Percentiles rank a stretch among this genome's conserved stretches.
These are phyloP conservation scores for Phaeosphaeria sp. DNA, from an alignment of 2,329 filamentous ascomycete species.

Conservation along the genomic window DNA sequence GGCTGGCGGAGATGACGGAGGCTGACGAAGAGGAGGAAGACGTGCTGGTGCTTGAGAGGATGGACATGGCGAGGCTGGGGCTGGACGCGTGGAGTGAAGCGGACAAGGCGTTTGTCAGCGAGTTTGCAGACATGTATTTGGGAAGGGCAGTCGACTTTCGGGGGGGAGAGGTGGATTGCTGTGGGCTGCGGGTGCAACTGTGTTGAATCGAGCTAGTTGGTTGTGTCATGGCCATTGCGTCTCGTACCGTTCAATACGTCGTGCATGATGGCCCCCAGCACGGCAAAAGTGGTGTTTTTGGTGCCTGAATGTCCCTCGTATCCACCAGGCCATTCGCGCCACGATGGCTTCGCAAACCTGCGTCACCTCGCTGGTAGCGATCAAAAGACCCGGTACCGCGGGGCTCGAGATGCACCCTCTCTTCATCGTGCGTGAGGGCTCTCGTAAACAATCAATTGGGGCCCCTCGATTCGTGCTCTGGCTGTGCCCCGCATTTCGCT, in stretches of 20 bases:
- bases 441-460: conserved; percentile 3
- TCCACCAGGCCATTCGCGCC: neutral
- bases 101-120: conserved; percentile 72
- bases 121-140: conserved; percentile 71
- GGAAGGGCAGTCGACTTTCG: conserved; percentile 67
- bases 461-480: neutral
- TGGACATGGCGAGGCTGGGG: conserved; percentile 73
- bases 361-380: neutral
- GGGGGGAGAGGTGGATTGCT: conserved; percentile 75
- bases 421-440: neutral
- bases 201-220: neutral
- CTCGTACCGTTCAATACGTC: neutral
- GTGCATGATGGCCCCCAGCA: neutral
- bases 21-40: conserved; percentile 26
- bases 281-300: neutral
- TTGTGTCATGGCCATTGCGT: neutral
- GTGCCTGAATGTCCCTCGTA: conserved; percentile 5
- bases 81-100: conserved; percentile 77
- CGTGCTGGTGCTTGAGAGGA: conserved; percentile 64
- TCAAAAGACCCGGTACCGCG: neutral
- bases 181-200: conserved; percentile 67
- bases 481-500: conserved; percentile 7
- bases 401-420: neutral
- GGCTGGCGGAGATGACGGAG: conserved; percentile 63
- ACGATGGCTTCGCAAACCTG: neutral